These are phyloP conservation scores for Mycena maculata DNA, from an alignment of 768 basidiomycete species.

Conservation along the genomic window DNA sequence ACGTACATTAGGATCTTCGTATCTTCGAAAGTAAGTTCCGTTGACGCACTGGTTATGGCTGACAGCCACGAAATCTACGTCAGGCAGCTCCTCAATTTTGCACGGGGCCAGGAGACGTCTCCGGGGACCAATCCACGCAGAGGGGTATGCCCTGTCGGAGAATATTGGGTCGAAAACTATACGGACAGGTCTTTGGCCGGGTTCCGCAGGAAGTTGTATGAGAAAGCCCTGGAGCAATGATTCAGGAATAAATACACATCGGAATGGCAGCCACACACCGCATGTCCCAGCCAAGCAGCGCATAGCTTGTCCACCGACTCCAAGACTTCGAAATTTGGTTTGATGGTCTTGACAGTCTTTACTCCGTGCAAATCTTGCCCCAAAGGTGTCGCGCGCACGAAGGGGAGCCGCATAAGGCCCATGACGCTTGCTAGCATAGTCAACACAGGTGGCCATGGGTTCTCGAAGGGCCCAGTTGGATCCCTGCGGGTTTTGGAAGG, in stretches of 20 bases:
- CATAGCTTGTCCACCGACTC: constrained; percentile 27
- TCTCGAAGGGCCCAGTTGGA: constrained; percentile 23
- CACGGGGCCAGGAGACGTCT: constrained; percentile 51
- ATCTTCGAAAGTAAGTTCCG: neutral
- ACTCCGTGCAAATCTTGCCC: constrained; percentile 29
- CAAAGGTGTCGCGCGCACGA: constrained; percentile 27
- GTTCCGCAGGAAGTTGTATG: constrained; percentile 39
- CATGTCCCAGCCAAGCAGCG: constrained; percentile 55
- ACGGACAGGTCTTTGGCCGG: constrained; percentile 38
- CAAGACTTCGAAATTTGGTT: constrained; percentile 24
- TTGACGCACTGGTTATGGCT: constrained; percentile 60
- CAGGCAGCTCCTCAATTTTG: constrained; percentile 50
- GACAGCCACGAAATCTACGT: constrained; percentile 51
- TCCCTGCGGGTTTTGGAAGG: constrained; percentile 22
- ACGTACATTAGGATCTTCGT: neutral
- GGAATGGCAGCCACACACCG: constrained; percentile 36
- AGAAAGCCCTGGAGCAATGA: constrained; percentile 39
- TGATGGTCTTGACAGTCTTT: constrained; percentile 31
- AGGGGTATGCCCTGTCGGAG: constrained; percentile 46
- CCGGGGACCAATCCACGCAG: constrained; percentile 43
- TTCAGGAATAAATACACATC: neutral
- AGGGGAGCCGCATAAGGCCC: constrained; percentile 28
- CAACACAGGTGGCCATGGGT: constrained; percentile 34
- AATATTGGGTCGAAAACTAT: constrained; percentile 58
- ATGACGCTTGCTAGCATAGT: constrained; percentile 32